Conservation (phyloP, 1,284 basidiomycete species). For the Rhodotorula sp. region DNA sequence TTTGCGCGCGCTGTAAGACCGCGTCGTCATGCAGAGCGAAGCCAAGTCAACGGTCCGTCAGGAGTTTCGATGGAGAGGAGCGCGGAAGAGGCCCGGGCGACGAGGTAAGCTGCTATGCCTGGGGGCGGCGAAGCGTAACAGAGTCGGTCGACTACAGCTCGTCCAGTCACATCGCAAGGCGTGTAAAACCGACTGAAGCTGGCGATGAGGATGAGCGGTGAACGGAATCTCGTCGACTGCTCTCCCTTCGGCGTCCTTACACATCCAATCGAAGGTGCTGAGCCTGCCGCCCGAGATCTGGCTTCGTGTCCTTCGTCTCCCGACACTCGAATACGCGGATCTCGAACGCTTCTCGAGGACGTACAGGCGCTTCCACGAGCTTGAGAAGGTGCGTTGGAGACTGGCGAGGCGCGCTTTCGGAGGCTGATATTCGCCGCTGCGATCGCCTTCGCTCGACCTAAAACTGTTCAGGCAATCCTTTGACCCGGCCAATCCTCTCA, state of each 20-base stretch:
- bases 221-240: too few species aligned
- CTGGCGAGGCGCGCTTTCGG: not conserved
- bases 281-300: not conserved
- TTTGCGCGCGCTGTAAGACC: too few species aligned
- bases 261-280: not conserved
- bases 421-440: not conserved
- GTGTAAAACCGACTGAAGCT: too few species aligned
- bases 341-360: slow-evolving; percentile 11
- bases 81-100: too few species aligned
- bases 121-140: too few species aligned
- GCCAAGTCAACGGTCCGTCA: too few species aligned
- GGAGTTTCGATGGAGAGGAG: too few species aligned
- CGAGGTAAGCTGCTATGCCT: too few species aligned
- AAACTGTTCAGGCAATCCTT: not conserved
- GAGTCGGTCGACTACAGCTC: too few species aligned
- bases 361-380: slow-evolving; percentile 3
- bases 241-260: not conserved
- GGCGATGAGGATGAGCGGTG: too few species aligned
- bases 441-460: not conserved
- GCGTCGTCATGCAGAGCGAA: too few species aligned
- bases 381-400: not conserved
- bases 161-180: too few species aligned
- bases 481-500: not conserved
- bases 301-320: not conserved
- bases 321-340: not conserved